A percentile compares a stretch with the other conserved stretches of the same genome.
Conservation (phyloP, 148 eudicot genomes). For the Mesembryanthemum crystallinum region DNA sequence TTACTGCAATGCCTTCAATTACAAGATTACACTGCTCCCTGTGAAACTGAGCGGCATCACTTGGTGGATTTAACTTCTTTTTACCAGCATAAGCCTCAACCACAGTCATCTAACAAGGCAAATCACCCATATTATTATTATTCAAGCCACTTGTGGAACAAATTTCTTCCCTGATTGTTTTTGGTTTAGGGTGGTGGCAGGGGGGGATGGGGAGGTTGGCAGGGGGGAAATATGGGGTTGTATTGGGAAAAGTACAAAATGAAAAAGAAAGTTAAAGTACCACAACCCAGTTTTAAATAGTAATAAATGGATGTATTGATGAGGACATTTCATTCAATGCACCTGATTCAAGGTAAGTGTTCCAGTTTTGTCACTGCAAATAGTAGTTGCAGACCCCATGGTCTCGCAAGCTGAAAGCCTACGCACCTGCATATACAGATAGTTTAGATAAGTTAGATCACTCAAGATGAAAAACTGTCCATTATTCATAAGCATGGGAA, state of each 20-base stretch:
- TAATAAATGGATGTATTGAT: conserved; percentile 4
- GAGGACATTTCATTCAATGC: conserved; percentile 1
- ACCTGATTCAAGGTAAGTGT: conserved; percentile 93
- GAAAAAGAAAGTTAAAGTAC: background rate
- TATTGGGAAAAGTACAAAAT: too few relatives aligned
- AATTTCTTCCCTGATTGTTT: background rate
- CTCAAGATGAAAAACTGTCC: too few relatives aligned
- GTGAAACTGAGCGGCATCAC: conserved; percentile 45
- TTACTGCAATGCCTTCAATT: conserved; percentile 75
- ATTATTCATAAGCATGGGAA: background rate
- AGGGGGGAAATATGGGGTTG: too few relatives aligned
- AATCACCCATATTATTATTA: conserved; percentile 11
- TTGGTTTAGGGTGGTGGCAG: too few relatives aligned
- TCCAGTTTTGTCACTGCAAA: conserved; percentile 98
- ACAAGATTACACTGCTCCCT: conserved; percentile 45
- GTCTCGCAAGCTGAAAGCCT: conserved; percentile 98
- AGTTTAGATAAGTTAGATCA: background rate
- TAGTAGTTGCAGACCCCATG: conserved; percentile 98
- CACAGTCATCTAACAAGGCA: conserved; percentile 67
- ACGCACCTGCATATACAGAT: conserved; percentile 57
- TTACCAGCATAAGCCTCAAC: conserved; percentile 79
- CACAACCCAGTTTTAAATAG: background rate
- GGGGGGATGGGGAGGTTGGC: too few relatives aligned
- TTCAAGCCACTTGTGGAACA: background rate
- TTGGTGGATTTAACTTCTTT: conserved; percentile 57